phyloP scores from a whole-genome alignment of 768 basidiomycete species.

The Russula olivacea region DNA sequence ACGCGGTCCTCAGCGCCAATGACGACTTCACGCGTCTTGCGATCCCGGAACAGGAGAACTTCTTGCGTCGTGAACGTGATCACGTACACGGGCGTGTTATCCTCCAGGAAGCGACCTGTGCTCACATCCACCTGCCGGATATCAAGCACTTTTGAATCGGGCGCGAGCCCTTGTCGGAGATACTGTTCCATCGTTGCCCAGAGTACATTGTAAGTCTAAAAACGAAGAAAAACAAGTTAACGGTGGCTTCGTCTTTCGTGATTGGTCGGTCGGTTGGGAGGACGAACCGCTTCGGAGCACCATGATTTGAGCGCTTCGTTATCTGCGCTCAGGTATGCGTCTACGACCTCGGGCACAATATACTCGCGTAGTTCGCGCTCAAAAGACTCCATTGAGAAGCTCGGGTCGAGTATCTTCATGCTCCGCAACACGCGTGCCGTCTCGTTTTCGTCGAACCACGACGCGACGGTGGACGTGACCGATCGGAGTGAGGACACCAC shows the following conservation, averaged over 20 bases:
- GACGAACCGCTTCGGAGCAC: slow-evolving; percentile 91
- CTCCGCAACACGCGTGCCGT: slow-evolving; percentile 88
- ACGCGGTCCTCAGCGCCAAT: slow-evolving; percentile 88
- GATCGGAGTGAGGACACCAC: slow-evolving; percentile 73
- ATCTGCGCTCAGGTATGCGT: slow-evolving; percentile 91
- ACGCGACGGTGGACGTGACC: slow-evolving; percentile 79
- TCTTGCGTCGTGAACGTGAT: slow-evolving; percentile 93
- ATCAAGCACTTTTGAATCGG: slow-evolving; percentile 91
- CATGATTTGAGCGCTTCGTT: slow-evolving; percentile 78
- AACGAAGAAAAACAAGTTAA: not conserved
- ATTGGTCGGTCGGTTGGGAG: not conserved
- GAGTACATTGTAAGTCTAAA: slow-evolving; percentile 91
- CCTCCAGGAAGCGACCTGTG: slow-evolving; percentile 85
- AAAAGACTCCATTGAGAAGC: slow-evolving; percentile 80
- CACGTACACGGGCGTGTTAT: slow-evolving; percentile 84
- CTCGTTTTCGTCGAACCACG: slow-evolving; percentile 96
- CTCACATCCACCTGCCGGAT: slow-evolving; percentile 95
- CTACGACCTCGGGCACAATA: slow-evolving; percentile 95
- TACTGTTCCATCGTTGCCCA: slow-evolving; percentile 98
- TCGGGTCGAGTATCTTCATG: slow-evolving; percentile 85
- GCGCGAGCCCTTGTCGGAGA: slow-evolving; percentile 81
- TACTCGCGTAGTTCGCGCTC: slow-evolving; percentile 91
- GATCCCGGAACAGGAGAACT: slow-evolving; percentile 84
- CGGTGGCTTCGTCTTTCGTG: not conserved
- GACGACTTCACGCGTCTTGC: slow-evolving; percentile 77